Evolutionary conservation across 2,329 filamentous ascomycete genomes (phyloP).

Genomic region (Incumbomyces delicatus): DNA sequence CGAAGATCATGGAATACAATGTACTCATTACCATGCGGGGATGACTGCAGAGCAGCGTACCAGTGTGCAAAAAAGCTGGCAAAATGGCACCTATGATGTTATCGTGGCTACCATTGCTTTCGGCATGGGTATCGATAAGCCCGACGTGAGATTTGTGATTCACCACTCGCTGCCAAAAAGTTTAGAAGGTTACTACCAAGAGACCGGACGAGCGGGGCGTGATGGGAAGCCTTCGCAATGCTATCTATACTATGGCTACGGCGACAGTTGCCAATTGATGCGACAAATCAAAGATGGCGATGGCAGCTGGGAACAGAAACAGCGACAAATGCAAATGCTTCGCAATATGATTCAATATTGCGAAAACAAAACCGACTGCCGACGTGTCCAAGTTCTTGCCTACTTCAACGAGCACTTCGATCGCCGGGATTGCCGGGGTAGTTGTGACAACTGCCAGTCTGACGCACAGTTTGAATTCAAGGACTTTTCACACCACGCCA

Average conservation of each 20-base stretch:
- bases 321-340: slow-evolving; percentile 76
- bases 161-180: slow-evolving; percentile 91
- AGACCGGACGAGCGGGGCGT: slow-evolving; percentile 87
- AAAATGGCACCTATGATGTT: slow-evolving; percentile 66
- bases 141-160: slow-evolving; percentile 91
- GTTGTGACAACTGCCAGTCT: slow-evolving; percentile 84
- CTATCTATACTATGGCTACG: slow-evolving; percentile 79
- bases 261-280: slow-evolving; percentile 62
- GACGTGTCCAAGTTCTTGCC: slow-evolving; percentile 75
- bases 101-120: slow-evolving; percentile 98
- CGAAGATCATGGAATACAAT: slow-evolving; percentile 54
- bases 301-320: slow-evolving; percentile 66
- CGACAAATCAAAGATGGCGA: slow-evolving; percentile 78
- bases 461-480: slow-evolving; percentile 59
- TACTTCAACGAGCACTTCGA: slow-evolving; percentile 88
- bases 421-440: slow-evolving; percentile 57
- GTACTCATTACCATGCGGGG: slow-evolving; percentile 77
- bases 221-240: slow-evolving; percentile 82
- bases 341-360: slow-evolving; percentile 77
- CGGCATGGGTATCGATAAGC: slow-evolving; percentile 99
- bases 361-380: slow-evolving; percentile 79
- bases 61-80: slow-evolving; percentile 70
- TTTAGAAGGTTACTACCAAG: slow-evolving; percentile 95
- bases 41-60: slow-evolving; percentile 60
- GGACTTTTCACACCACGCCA: slow-evolving; percentile 69